Base-by-base conservation (phyloP, 2,329 filamentous ascomycete species). In the Diplocarpon rosae region DNA sequence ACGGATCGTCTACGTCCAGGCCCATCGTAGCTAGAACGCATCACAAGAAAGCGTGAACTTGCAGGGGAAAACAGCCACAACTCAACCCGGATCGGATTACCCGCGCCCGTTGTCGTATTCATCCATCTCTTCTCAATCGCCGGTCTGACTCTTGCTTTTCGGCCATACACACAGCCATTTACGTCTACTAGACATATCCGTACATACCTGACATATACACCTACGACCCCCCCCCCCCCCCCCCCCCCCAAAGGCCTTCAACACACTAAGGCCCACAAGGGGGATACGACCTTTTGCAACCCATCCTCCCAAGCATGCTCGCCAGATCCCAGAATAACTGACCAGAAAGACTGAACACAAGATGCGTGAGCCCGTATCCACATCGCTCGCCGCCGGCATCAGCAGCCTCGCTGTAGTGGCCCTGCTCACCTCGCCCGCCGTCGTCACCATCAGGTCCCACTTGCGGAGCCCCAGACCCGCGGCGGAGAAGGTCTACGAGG, bases 281-380 rank as follows among this genome's bases (percentile, higher is more conserved):
- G 11, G 3, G 10, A 5, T 14, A 32, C 30, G 5, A 4, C 11
- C 3, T 5, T 32, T 3, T 12, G 4, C 4, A 32, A 32, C 5
- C 30, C 30, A 3, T 9, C 4, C 30, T 12, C 10, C 30, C 2
- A 45, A 41, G 38, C 37, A 39, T 36, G 37, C 34, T 45, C 27
- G 30, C 15, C 27, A 29, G 12, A 33, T 33, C 20, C 28, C 16
- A 15, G 39, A 2, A 9, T 32, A 16, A 5, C 13, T 13, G 12
- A 37, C 24, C n/a, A 37, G 31, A 2, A 42, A 42, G 49, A 15
- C 34, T 40, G n/a, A 43, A 47, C 41, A 34, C 81, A 74, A 37
- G 76, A 78, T 43, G 82, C 72, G 42, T 84, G 81, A 54, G 83
- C 87, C 59, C 29, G 41, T 47, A 43, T 52, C 50, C 39, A 49